A percentile compares a stretch with the other conserved stretches of the same genome.
These are phyloP conservation scores for Volvox carteri DNA, from an alignment of 163 green algal genomes.

Conservation along the genomic window DNA sequence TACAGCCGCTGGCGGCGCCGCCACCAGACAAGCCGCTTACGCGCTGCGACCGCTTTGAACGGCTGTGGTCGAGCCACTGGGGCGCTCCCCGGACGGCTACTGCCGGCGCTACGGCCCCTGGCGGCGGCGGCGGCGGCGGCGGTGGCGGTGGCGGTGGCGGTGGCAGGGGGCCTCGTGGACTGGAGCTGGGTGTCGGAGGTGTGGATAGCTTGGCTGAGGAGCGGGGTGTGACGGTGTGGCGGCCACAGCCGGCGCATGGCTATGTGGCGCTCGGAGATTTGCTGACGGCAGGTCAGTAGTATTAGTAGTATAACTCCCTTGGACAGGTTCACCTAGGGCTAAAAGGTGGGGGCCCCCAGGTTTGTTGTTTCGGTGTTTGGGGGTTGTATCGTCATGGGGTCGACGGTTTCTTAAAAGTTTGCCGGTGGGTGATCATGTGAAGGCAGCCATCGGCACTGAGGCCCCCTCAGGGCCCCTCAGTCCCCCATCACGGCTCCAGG, in stretches of 20 bases:
- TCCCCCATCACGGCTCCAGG: too few relatives aligned
- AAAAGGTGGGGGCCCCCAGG: too few relatives aligned
- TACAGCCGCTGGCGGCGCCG: slow-evolving; percentile 76
- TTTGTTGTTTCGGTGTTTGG: too few relatives aligned
- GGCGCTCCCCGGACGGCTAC: background rate
- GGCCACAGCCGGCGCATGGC: slow-evolving; percentile 78
- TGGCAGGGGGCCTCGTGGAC: slow-evolving; percentile 10
- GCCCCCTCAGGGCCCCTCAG: too few relatives aligned
- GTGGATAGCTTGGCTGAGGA: slow-evolving; percentile 71
- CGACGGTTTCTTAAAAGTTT: too few relatives aligned
- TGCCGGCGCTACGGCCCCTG: background rate
- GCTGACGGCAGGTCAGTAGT: slow-evolving; percentile 50
- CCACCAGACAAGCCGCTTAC: slow-evolving; percentile 71
- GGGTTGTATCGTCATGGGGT: too few relatives aligned
- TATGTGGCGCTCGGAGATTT: slow-evolving; percentile 79
- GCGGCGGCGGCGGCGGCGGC: slow-evolving; percentile 5
- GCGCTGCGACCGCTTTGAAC: slow-evolving; percentile 75
- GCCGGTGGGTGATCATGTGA: too few relatives aligned
- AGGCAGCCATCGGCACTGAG: too few relatives aligned
- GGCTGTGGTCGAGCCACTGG: slow-evolving; percentile 71
- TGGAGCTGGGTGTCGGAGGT: slow-evolving; percentile 56
- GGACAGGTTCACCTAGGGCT: too few relatives aligned
- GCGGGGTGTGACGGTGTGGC: slow-evolving; percentile 85
- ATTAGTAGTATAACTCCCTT: too few relatives aligned
- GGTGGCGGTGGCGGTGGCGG: background rate